Evolutionary conservation across 1,284 basidiomycete species (phyloP).

Genomic region (Puccinia horiana): DNA sequence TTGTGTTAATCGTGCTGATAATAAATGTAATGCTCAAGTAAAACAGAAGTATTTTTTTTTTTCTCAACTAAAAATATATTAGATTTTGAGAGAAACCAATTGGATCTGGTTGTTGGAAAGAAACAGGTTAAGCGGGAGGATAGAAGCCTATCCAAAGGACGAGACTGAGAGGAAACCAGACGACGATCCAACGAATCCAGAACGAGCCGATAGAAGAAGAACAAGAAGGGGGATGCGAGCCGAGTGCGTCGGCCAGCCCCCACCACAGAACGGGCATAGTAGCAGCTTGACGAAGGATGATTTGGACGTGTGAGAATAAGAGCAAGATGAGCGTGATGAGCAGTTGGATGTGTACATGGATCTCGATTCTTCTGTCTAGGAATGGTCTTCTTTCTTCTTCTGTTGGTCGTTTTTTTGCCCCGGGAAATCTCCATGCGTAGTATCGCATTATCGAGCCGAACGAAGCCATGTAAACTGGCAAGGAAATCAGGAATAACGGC

Average conservation of each 20-base stretch:
- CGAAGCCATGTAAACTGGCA: constrained; percentile 29
- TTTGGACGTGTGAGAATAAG: constrained; percentile 44
- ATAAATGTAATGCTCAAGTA: no score
- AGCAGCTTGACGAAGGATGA: constrained; percentile 28
- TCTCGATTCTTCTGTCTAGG: background rate
- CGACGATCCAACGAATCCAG: constrained; percentile 24
- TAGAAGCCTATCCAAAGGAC: constrained; percentile 39
- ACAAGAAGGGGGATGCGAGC: no score
- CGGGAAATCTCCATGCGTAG: background rate
- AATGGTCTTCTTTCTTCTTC: background rate
- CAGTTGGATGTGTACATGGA: constrained; percentile 30
- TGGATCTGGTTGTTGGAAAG: no score
- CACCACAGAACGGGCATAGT: constrained; percentile 39
- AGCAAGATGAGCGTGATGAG: constrained; percentile 4
- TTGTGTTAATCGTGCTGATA: no score
- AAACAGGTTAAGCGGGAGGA: constrained; percentile 37
- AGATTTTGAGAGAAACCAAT: no score
- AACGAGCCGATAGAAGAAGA: background rate
- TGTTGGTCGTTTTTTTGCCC: no score
- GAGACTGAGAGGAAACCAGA: constrained; percentile 31
- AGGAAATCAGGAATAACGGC: constrained; percentile 25
- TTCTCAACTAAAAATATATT: no score
- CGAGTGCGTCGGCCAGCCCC: constrained; percentile 26
- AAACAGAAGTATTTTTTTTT: no score
- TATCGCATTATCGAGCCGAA: constrained; percentile 3